Percentiles rank a stretch among this genome's conserved stretches.
These are phyloP conservation scores for Neospermospora avenae DNA, from an alignment of 2,329 filamentous ascomycete species.

Conservation along the genomic window DNA sequence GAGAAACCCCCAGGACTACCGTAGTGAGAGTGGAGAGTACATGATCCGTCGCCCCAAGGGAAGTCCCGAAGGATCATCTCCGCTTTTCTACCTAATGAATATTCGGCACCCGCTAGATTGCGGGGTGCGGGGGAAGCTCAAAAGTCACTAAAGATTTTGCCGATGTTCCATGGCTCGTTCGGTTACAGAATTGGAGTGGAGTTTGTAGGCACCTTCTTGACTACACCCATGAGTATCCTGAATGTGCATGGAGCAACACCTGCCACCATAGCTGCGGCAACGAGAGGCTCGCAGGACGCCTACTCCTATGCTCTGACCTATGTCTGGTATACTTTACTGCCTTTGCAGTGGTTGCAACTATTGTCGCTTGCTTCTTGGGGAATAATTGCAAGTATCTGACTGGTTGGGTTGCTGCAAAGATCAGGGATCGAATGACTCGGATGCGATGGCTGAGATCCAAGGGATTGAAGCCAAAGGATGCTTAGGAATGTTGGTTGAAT, in stretches of 20 bases:
- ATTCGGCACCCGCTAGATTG: background rate
- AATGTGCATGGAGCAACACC: background rate
- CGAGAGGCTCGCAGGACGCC: background rate
- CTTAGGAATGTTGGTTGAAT: no score
- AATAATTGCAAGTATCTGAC: background rate
- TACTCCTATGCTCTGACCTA: background rate
- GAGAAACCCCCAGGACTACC: no score
- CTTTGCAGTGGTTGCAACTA: background rate
- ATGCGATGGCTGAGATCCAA: no score
- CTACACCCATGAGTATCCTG: background rate
- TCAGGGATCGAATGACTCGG: background rate
- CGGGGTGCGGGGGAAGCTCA: background rate
- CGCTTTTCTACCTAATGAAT: background rate
- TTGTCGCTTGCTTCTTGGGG: background rate
- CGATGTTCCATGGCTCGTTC: background rate
- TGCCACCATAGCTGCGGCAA: background rate
- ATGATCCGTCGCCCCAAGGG: background rate
- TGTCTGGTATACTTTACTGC: background rate
- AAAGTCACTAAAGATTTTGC: background rate
- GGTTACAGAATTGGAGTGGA: background rate
- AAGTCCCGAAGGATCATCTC: background rate
- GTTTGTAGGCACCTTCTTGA: background rate
- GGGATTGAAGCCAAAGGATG: no score
- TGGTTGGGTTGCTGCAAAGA: background rate
- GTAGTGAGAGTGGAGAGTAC: background rate